These are phyloP conservation scores for Colletotrichum chrysophilum DNA, from an alignment of 2,329 filamentous ascomycete genomes.

Conservation along the genomic window DNA sequence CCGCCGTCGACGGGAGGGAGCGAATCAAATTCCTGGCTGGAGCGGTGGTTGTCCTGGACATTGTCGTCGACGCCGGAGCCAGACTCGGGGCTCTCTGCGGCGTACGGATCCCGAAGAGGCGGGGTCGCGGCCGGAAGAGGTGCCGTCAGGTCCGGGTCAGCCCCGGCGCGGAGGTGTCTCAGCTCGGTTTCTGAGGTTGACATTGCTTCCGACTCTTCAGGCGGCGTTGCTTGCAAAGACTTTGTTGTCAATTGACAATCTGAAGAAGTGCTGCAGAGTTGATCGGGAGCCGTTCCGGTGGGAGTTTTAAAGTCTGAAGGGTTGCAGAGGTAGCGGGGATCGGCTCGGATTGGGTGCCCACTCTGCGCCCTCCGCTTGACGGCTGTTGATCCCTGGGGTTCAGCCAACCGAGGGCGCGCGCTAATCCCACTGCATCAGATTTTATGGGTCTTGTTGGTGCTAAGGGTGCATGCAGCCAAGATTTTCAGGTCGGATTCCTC, in stretches of 20 bases:
- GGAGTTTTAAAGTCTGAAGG: neutral
- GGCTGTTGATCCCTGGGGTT: neutral
- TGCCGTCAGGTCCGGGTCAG: neutral
- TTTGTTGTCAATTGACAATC: neutral
- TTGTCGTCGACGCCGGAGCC: neutral
- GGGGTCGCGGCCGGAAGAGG: neutral
- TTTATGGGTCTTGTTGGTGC: neutral
- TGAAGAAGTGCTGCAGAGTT: neutral
- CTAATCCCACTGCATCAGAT: neutral
- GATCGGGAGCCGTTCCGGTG: neutral
- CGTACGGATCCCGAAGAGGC: neutral
- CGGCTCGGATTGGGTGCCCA: neutral
- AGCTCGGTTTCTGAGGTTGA: constrained; percentile 12
- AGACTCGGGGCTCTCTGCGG: neutral
- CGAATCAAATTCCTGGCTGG: constrained; percentile 24
- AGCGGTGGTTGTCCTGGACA: neutral
- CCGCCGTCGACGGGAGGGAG: constrained; percentile 40
- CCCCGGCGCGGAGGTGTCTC: neutral
- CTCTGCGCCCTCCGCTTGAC: constrained; percentile 5
- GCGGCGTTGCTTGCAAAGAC: neutral
- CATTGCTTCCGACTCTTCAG: neutral
- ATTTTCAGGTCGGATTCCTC: neutral
- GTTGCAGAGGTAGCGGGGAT: neutral
- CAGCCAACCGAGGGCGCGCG: neutral
- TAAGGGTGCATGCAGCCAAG: neutral